phyloP scores from a whole-genome alignment of 192 early-diverging fungal genomes.

The Coemansia sp. region DNA sequence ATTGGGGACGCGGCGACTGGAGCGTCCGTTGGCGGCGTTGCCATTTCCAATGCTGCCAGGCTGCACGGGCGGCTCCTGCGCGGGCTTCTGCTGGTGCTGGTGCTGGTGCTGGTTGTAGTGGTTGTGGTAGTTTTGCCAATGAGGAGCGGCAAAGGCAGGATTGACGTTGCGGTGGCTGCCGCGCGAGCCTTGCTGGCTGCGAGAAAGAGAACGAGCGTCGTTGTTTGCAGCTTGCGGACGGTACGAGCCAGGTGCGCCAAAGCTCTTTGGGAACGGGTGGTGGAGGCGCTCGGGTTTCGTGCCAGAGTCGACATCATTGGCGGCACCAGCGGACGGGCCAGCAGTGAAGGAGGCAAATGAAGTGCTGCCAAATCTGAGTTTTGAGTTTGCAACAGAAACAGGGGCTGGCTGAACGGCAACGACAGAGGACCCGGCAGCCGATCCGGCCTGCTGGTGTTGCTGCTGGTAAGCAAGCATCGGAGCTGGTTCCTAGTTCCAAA shows the following conservation, averaged over 20 bases:
- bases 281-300: background rate
- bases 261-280: constrained; percentile 22
- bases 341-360: constrained; percentile 6
- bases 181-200: constrained; percentile 42
- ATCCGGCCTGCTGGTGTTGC: constrained; percentile 28
- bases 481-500: constrained; percentile 1
- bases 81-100: constrained; percentile 28
- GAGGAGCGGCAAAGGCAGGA: constrained; percentile 30
- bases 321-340: background rate
- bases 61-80: constrained; percentile 28
- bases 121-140: constrained; percentile 48
- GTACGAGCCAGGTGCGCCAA: constrained; percentile 18
- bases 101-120: constrained; percentile 36
- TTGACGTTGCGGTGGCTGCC: constrained; percentile 29
- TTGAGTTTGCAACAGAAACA: constrained; percentile 28
- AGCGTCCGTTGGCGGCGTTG: constrained; percentile 14
- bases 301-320: background rate
- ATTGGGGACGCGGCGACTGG: constrained; percentile 44
- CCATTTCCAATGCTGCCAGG: background rate
- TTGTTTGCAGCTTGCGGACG: constrained; percentile 23
- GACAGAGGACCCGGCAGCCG: constrained; percentile 12
- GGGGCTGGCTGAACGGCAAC: constrained; percentile 37
- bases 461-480: constrained; percentile 52
- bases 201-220: constrained; percentile 13
- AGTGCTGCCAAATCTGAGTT: constrained; percentile 47